Evolutionary conservation across 495 filamentous ascomycete genomes (phyloP).

Genomic region (Astrothelium subdiscretum): DNA sequence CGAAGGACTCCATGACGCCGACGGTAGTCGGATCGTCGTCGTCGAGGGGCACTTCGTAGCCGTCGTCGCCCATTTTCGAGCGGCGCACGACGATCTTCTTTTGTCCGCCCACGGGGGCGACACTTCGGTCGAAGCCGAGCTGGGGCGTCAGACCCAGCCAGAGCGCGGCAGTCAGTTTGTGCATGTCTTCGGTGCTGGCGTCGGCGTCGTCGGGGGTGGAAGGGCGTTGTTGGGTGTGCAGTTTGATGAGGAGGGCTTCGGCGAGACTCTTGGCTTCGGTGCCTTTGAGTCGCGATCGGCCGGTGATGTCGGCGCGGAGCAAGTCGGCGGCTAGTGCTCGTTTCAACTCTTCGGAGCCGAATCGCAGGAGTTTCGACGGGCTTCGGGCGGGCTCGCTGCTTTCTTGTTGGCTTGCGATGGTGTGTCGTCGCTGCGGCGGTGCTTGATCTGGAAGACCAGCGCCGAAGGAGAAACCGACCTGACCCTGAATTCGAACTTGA

Average conservation of each 20-base stretch:
- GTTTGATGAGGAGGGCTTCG: slow-evolving; percentile 18
- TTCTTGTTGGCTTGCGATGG: background rate
- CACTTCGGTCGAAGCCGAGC: slow-evolving; percentile 14
- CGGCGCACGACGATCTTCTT: slow-evolving; percentile 22
- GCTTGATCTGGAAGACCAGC: background rate
- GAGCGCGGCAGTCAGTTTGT: slow-evolving; percentile 20
- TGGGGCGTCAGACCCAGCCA: slow-evolving; percentile 24
- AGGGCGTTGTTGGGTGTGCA: slow-evolving; percentile 6
- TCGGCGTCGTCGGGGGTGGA: slow-evolving; percentile 7
- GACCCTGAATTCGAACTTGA: slow-evolving; percentile 9
- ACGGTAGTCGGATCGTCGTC: slow-evolving; percentile 18
- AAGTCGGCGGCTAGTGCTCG: slow-evolving; percentile 27
- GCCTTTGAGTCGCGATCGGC: slow-evolving; percentile 24
- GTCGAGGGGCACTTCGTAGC: slow-evolving; percentile 28
- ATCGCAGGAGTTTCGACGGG: slow-evolving; percentile 5
- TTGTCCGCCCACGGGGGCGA: slow-evolving; percentile 18
- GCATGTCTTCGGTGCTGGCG: slow-evolving; percentile 15
- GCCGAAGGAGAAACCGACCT: slow-evolving; percentile 7
- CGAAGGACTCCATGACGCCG: slow-evolving; percentile 21
- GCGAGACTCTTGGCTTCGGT: slow-evolving; percentile 30
- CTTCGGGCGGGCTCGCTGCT: background rate
- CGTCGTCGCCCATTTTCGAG: slow-evolving; percentile 25
- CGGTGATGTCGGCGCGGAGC: slow-evolving; percentile 23
- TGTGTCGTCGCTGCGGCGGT: background rate
- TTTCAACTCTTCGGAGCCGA: slow-evolving; percentile 20